These are phyloP conservation scores for Cladobotryum mycophilum DNA, from an alignment of 2,329 filamentous ascomycete genomes.

Conservation along the genomic window DNA sequence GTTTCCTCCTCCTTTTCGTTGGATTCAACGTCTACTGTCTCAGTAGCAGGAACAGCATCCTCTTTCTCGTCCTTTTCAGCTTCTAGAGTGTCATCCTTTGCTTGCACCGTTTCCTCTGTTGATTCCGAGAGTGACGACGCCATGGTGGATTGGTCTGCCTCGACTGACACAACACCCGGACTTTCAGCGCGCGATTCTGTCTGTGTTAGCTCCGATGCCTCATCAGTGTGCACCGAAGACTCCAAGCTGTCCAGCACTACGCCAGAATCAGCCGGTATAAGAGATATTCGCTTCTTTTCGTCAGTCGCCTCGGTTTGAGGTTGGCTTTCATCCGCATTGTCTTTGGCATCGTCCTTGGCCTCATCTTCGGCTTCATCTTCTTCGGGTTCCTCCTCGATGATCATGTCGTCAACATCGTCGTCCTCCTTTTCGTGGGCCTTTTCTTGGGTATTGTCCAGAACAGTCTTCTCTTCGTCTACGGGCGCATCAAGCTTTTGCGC, in stretches of 20 bases:
- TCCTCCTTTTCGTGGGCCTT: background rate
- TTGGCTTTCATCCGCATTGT: slow-evolving; percentile 16
- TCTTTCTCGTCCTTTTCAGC: slow-evolving; percentile 9
- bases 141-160: slow-evolving; percentile 53
- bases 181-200: slow-evolving; percentile 54
- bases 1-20: background rate
- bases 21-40: background rate
- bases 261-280: slow-evolving; percentile 48
- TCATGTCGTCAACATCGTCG: slow-evolving; percentile 9
- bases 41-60: background rate
- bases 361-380: slow-evolving; percentile 10
- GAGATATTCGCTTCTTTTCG: slow-evolving; percentile 29
- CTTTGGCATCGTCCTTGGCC: slow-evolving; percentile 16
- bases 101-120: slow-evolving; percentile 52
- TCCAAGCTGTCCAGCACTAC: slow-evolving; percentile 44
- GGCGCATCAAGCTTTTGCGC: slow-evolving; percentile 19
- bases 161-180: slow-evolving; percentile 46
- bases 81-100: slow-evolving; percentile 22
- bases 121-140: slow-evolving; percentile 59
- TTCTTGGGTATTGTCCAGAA: background rate
- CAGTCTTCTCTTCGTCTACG: background rate
- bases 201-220: slow-evolving; percentile 40
- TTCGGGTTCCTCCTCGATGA: slow-evolving; percentile 11
- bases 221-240: slow-evolving; percentile 39
- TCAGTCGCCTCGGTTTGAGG: slow-evolving; percentile 19